phyloP scores from a whole-genome alignment of 139 green algal species.

The Pleodorina starrii region DNA sequence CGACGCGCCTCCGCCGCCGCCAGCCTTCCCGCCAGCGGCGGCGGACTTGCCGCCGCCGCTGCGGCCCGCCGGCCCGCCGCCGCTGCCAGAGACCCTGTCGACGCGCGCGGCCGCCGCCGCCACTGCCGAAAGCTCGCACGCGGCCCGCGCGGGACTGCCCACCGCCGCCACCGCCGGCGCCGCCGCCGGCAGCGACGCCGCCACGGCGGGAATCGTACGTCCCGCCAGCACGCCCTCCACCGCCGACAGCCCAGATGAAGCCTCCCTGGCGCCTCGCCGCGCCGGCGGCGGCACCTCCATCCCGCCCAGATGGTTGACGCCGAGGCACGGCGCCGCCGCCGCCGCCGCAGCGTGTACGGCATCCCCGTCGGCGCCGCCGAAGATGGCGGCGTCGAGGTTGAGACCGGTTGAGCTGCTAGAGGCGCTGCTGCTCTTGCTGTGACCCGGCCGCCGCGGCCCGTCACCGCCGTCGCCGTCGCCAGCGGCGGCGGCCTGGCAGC shows the following conservation, averaged over 20 bases:
- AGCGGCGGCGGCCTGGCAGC: neutral
- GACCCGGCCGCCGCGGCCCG: neutral
- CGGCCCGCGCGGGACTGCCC: neutral
- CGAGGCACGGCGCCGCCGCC: neutral
- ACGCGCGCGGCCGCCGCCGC: neutral
- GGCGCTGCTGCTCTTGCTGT: conserved; percentile 44
- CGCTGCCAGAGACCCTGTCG: neutral
- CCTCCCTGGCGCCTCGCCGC: neutral
- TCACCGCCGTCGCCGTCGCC: neutral
- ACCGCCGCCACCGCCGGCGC: neutral
- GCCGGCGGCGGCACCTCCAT: conserved; percentile 32
- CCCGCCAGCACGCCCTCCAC: neutral
- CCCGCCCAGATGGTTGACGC: conserved; percentile 11
- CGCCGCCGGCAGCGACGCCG: neutral
- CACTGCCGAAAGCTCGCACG: neutral
- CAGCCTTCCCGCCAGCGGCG: neutral
- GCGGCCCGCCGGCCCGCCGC: neutral
- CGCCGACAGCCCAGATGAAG: neutral
- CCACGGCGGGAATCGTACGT: neutral
- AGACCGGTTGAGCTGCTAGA: neutral
- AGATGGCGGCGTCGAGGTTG: neutral
- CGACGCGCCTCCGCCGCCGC: neutral
- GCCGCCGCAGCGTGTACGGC: too few relatives aligned
- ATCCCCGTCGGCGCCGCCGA: too few relatives aligned
- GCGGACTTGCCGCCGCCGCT: neutral